Percentiles rank a stretch among this genome's conserved stretches.
Conservation (phyloP, 768 basidiomycete species). For the Boletus patriciae region DNA sequence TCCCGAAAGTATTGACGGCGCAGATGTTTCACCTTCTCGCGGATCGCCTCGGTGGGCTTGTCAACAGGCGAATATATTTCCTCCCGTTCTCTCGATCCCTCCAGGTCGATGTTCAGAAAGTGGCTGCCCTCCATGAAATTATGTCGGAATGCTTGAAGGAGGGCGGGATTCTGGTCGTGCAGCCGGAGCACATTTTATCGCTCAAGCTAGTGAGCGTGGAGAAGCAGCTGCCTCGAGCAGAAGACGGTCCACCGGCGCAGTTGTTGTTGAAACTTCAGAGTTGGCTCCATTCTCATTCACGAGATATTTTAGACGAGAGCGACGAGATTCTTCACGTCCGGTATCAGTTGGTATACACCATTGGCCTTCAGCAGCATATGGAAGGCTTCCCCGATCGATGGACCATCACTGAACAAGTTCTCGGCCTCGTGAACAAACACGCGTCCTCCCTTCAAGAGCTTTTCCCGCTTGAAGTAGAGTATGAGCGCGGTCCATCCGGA, state of each 20-base stretch:
- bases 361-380: no score
- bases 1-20: constrained; percentile 45
- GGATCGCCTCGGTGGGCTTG: constrained; percentile 43
- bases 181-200: constrained; percentile 56
- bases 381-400: no score
- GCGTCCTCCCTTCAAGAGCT: no score
- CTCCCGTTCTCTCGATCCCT: constrained; percentile 52
- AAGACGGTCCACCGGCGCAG: not conserved
- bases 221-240: constrained; percentile 17
- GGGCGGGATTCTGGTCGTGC: constrained; percentile 47
- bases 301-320: constrained; percentile 33
- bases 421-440: no score
- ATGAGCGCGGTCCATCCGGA: constrained; percentile 7
- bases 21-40: constrained; percentile 54
- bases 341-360: no score
- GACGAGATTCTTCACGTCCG: constrained; percentile 35
- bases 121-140: constrained; percentile 31
- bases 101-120: constrained; percentile 15
- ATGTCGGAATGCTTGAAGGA: constrained; percentile 39
- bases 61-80: no score
- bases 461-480: no score
- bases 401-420: no score
- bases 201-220: constrained; percentile 49
- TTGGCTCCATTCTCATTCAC: constrained; percentile 32
- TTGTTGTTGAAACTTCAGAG: constrained; percentile 29